Base-by-base conservation (phyloP, 257 asterid species). In the Solanum boliviense region DNA sequence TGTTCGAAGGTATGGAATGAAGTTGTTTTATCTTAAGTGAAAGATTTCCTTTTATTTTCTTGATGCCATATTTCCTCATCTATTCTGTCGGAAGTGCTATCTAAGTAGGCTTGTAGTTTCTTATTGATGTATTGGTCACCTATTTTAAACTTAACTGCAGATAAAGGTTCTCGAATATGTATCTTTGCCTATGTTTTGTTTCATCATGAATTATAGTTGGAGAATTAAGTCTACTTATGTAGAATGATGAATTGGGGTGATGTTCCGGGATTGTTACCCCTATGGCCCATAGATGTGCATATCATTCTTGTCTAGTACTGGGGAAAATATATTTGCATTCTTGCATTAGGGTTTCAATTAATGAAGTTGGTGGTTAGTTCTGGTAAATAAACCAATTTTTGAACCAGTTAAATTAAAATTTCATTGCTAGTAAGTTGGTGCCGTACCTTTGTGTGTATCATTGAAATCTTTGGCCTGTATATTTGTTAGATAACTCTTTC, bases 1-100 rank as follows among this genome's bases (percentile, higher is more conserved):
- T 89, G 98, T 96, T 73, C 99, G 98, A 91, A 96, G 99, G 99
- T 95, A 90, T 68, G 36, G 71, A 29, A 73, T 73, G 48, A 73
- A 34, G 20, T 72, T 48, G 70, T 84, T 36, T n/a, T 60, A 72
- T 84, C 52, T 46, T 46, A 46, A 29, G 39, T 29, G 68, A 44
- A 46, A 46, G 27, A 29, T 46, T 29, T 46, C 39, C 68, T 29
- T 46, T 18, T 46, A 29, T 27, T 31, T 25, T 29, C 85, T 27
- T 81, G 85, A 48, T 10, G 29, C 9, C 41, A 46, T 46, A 27
- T 36, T 75, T 75, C 29, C 82, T 35, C 29, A 75, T 75, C 83
- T 46, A 16, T 29, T 16, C 20, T 48, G 25, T 46, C 35, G 46
- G 41, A 46, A 46, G 67, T 46, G 27, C 38, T 29, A 5, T 46